Conservation (phyloP, 73 alveolate genomes). For the Symbiodinium natans region DNA sequence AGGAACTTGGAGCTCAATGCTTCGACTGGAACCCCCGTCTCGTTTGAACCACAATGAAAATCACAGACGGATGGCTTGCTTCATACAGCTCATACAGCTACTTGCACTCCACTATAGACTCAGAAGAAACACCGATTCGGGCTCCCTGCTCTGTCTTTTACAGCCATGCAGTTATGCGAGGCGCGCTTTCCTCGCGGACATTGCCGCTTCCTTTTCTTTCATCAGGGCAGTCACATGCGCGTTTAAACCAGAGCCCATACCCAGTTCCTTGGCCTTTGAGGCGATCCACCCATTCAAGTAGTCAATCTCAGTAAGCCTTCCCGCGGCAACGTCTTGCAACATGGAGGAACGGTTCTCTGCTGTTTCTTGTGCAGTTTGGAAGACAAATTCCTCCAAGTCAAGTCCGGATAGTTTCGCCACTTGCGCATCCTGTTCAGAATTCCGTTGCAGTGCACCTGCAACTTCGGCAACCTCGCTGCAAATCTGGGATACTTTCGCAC, state of each 20-base stretch:
- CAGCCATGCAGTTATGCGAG: too few relatives aligned
- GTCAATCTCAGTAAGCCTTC: conserved; percentile 57
- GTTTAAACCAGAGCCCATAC: conserved; percentile 6
- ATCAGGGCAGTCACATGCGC: conserved; percentile 21
- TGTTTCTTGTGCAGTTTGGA: conserved; percentile 34
- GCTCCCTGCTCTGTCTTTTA: too few relatives aligned
- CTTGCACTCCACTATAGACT: too few relatives aligned
- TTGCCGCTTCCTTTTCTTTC: conserved; percentile 33
- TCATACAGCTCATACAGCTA: too few relatives aligned
- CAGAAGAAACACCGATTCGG: too few relatives aligned
- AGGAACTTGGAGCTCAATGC: too few relatives aligned
- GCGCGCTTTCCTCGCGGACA: neutral
- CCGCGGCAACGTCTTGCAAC: conserved; percentile 67
- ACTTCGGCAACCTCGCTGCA: conserved; percentile 40
- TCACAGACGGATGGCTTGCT: too few relatives aligned
- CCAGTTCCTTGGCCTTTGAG: neutral
- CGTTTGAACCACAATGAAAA: too few relatives aligned
- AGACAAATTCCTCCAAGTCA: conserved; percentile 37
- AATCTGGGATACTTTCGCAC: neutral
- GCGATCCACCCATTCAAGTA: conserved; percentile 81
- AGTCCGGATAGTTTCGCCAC: neutral
- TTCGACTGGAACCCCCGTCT: too few relatives aligned
- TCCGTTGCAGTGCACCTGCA: neutral
- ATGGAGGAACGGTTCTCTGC: conserved; percentile 55
- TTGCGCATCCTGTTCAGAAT: neutral